Evolutionary conservation across 2,329 filamentous ascomycete genomes (phyloP).

Genomic region (Cytospora mali): DNA sequence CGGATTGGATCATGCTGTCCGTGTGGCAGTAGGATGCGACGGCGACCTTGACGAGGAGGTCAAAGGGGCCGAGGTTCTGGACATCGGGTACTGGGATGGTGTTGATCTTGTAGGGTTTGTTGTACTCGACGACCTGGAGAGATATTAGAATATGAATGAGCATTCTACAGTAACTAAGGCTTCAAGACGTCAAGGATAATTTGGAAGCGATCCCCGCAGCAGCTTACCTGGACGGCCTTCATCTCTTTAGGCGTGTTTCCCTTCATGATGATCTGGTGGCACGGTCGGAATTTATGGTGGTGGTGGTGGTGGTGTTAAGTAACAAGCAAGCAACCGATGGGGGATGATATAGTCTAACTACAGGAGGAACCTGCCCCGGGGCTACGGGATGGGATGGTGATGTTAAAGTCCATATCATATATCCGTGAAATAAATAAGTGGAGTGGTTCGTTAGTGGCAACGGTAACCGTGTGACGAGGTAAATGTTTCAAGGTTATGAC

Average conservation of each 20-base stretch:
- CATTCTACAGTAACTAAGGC: neutral
- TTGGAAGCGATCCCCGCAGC: no score
- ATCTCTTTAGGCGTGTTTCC: conserved; percentile 18
- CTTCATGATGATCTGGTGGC: neutral
- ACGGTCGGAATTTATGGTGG: no score
- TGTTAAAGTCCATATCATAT: no score
- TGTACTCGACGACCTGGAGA: conserved; percentile 45
- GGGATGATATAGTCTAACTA: no score
- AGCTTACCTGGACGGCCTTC: conserved; percentile 24
- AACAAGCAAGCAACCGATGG: no score
- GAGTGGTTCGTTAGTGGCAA: no score
- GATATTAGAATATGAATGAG: conserved; percentile 19
- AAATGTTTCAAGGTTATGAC: no score
- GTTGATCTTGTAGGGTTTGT: conserved; percentile 57
- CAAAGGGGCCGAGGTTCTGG: conserved; percentile 47
- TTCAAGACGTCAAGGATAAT: neutral
- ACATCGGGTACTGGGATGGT: conserved; percentile 54
- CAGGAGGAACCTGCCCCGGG: no score
- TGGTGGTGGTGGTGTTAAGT: no score
- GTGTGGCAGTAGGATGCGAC: conserved; percentile 66
- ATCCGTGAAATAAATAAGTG: no score
- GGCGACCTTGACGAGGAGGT: conserved; percentile 63
- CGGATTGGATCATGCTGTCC: conserved; percentile 57
- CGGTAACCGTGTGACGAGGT: no score
- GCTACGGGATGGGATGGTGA: no score